These are phyloP conservation scores for Austroboletus niveus DNA, from an alignment of 1,284 basidiomycete genomes.

Conservation along the genomic window DNA sequence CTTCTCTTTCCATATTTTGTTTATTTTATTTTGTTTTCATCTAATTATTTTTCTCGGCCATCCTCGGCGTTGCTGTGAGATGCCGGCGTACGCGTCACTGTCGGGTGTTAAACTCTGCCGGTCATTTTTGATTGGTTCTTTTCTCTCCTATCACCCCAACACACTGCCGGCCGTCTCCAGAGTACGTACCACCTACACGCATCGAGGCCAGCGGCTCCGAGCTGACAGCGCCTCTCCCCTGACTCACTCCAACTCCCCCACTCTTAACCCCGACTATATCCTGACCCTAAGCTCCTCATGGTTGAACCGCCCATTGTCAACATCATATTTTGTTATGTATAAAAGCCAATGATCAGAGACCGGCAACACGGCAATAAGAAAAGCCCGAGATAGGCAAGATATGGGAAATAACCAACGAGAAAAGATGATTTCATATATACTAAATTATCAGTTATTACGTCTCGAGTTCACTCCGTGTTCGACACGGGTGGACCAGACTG, in stretches of 20 bases:
- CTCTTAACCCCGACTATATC: too few species aligned
- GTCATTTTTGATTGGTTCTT: background rate
- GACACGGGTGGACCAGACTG: background rate
- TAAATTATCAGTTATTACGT: slow-evolving; percentile 14
- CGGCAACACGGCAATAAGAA: background rate
- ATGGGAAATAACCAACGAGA: background rate
- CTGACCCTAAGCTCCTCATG: too few species aligned
- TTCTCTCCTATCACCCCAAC: background rate
- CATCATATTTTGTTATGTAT: background rate
- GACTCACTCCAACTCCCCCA: background rate
- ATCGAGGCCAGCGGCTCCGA: background rate
- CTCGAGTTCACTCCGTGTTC: background rate
- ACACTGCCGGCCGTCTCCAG: too few species aligned
- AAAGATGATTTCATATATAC: slow-evolving; percentile 11
- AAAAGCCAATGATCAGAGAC: background rate
- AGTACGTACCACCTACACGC: too few species aligned
- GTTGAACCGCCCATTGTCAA: too few species aligned
- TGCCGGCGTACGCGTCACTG: background rate
- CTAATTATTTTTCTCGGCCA: slow-evolving; percentile 1
- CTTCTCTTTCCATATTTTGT: background rate
- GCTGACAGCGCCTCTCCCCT: background rate
- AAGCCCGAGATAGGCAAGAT: background rate
- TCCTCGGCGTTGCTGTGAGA: background rate
- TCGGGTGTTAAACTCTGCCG: slow-evolving; percentile 7
- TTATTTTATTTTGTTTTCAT: slow-evolving; percentile 4